Evolutionary conservation across 306 rosid genomes (phyloP).

Genomic region (Gleditsia sinensis): DNA sequence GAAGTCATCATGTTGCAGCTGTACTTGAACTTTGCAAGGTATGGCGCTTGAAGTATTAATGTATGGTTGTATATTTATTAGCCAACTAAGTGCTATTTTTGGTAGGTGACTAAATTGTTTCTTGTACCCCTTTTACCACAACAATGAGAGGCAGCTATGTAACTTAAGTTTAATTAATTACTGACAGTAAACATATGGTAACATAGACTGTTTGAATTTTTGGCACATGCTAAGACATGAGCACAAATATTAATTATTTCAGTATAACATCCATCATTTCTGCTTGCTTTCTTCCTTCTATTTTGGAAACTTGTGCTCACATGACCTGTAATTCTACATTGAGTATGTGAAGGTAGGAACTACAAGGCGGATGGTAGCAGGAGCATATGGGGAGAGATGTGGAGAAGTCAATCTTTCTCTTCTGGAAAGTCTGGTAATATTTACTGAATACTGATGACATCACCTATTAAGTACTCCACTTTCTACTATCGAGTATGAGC

Average conservation of each 20-base stretch:
- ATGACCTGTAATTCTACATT: conserved; percentile 34
- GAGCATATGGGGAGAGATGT: conserved; percentile 80
- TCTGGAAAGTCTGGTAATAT: conserved; percentile 84
- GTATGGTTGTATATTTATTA: not conserved
- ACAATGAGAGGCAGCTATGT: conserved; percentile 1
- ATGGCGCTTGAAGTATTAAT: conserved; percentile 29
- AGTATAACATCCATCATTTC: not conserved
- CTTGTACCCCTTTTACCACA: conserved; percentile 3
- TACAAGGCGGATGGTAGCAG: conserved; percentile 77
- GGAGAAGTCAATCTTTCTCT: conserved; percentile 82
- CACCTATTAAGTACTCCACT: conserved; percentile 1
- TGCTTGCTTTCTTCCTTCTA: conserved; percentile 13
- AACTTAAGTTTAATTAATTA: conserved; percentile 5
- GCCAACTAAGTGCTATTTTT: conserved; percentile 25
- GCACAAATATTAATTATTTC: conserved; percentile 8
- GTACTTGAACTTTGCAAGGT: conserved; percentile 93
- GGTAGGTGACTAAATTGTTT: conserved; percentile 5
- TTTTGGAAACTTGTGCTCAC: conserved; percentile 36
- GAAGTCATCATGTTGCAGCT: conserved; percentile 75
- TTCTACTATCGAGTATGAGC: not conserved
- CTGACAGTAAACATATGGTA: conserved; percentile 13
- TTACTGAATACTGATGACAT: conserved; percentile 30
- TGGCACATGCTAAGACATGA: conserved; percentile 19
- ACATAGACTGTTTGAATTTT: conserved; percentile 6
- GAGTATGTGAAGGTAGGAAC: conserved; percentile 75